Evolutionary conservation across 1,284 basidiomycete genomes (phyloP).

Genomic region (Fomitopsis betulina): DNA sequence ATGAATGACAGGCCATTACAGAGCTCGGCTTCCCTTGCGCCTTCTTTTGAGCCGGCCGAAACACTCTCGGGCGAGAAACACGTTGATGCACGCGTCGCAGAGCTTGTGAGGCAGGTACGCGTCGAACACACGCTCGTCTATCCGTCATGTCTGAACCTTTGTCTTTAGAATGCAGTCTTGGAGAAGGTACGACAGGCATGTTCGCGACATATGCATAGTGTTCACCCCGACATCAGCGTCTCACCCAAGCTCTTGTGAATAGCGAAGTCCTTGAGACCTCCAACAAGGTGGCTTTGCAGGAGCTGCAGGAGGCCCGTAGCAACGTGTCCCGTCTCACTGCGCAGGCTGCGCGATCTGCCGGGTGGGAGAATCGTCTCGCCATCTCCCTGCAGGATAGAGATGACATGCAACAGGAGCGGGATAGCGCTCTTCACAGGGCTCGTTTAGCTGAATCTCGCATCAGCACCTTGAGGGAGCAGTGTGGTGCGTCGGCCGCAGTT

Average conservation of each 20-base stretch:
- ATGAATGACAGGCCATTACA: slow-evolving; percentile 6
- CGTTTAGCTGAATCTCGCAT: slow-evolving; percentile 68
- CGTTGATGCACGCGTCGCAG: slow-evolving; percentile 34
- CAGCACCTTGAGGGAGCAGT: slow-evolving; percentile 60
- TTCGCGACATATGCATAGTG: background rate
- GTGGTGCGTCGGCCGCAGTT: slow-evolving; percentile 22
- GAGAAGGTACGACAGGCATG: slow-evolving; percentile 52
- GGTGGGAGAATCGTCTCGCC: slow-evolving; percentile 65
- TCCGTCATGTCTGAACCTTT: slow-evolving; percentile 18
- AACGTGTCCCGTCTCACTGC: slow-evolving; percentile 66
- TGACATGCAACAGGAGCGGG: slow-evolving; percentile 81
- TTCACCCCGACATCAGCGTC: slow-evolving; percentile 41
- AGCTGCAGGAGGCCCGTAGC: slow-evolving; percentile 74
- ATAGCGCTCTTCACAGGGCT: slow-evolving; percentile 67
- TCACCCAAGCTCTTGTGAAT: slow-evolving; percentile 79
- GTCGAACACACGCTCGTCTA: background rate
- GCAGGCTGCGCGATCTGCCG: slow-evolving; percentile 64
- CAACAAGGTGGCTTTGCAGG: slow-evolving; percentile 69
- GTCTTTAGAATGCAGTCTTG: slow-evolving; percentile 55
- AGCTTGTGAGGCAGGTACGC: slow-evolving; percentile 28
- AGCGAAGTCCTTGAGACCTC: slow-evolving; percentile 80
- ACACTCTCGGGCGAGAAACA: slow-evolving; percentile 14
- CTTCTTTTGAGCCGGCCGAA: slow-evolving; percentile 3
- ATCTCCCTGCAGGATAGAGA: slow-evolving; percentile 69
- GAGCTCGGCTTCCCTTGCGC: slow-evolving; percentile 4